These are phyloP conservation scores for Candida sanyaensis DNA, from an alignment of 1,139 yeast genomes.

Conservation along the genomic window DNA sequence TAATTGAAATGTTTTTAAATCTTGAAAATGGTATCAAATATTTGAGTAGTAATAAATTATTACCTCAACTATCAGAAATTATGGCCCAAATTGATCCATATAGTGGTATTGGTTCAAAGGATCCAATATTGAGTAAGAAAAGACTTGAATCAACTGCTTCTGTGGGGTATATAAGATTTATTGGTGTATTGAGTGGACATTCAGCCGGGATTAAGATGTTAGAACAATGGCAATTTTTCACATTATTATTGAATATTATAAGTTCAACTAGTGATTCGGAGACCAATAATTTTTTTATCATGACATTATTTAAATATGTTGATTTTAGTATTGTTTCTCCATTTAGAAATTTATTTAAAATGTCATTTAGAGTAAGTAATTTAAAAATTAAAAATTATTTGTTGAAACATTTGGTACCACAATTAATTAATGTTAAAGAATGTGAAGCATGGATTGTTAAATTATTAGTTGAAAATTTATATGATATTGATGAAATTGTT, in stretches of 20 bases:
- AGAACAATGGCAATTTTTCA: slow-evolving; percentile 83
- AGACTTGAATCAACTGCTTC: slow-evolving; percentile 67
- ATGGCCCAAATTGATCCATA: slow-evolving; percentile 83
- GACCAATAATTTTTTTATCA: slow-evolving; percentile 55
- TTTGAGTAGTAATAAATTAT: slow-evolving; percentile 69
- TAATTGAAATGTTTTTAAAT: slow-evolving; percentile 65
- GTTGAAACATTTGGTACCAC: slow-evolving; percentile 53
- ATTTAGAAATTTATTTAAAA: slow-evolving; percentile 63
- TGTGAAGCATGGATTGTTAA: slow-evolving; percentile 44
- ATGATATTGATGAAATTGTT: slow-evolving; percentile 65
- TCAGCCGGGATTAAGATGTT: slow-evolving; percentile 65
- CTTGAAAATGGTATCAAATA: slow-evolving; percentile 67
- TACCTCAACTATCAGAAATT: slow-evolving; percentile 87
- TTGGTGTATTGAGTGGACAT: slow-evolving; percentile 69
- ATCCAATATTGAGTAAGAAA: slow-evolving; percentile 67
- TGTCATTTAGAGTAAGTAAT: slow-evolving; percentile 62
- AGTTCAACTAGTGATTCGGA: slow-evolving; percentile 36
- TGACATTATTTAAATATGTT: slow-evolving; percentile 58
- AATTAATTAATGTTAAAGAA: slow-evolving; percentile 33
- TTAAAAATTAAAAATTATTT: slow-evolving; percentile 55
- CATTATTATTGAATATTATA: slow-evolving; percentile 73
- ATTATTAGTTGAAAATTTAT: slow-evolving; percentile 66
- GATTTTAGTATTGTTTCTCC: slow-evolving; percentile 68
- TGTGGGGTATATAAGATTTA: slow-evolving; percentile 73
- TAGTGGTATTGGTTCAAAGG: slow-evolving; percentile 72